Percentiles rank a stretch among this genome's conserved stretches.
Evolutionary conservation across 177 flowering plant genomes (phyloP).

Genomic region (Tripterygium wilfordii): DNA sequence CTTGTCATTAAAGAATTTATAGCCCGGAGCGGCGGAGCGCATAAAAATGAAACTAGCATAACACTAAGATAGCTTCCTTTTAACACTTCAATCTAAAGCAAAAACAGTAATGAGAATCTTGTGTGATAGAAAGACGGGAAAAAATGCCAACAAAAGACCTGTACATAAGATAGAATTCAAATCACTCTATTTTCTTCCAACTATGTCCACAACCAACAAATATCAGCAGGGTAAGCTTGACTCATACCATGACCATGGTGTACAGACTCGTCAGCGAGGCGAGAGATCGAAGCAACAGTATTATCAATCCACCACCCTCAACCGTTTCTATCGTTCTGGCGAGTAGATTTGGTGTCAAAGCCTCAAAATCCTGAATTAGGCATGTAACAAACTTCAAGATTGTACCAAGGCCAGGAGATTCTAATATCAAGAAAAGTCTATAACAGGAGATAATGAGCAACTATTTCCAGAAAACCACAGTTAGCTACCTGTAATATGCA

Average conservation of each 20-base stretch:
- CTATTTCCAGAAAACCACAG: background rate
- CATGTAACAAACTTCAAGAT: background rate
- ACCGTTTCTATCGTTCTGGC: constrained; percentile 98
- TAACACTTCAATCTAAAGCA: too few species aligned
- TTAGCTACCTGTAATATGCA: constrained; percentile 80
- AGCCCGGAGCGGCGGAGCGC: too few species aligned
- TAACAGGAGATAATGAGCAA: background rate
- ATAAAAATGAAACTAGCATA: too few species aligned
- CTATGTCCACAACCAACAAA: background rate
- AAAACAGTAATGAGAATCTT: too few species aligned
- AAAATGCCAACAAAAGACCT: too few species aligned
- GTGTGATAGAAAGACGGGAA: too few species aligned
- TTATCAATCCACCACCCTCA: constrained; percentile 89
- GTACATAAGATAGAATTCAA: too few species aligned
- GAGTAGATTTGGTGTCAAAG: constrained; percentile 91
- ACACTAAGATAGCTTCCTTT: too few species aligned
- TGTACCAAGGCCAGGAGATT: too few species aligned
- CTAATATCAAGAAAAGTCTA: constrained; percentile 2
- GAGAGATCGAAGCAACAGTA: constrained; percentile 75
- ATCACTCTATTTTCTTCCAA: too few species aligned
- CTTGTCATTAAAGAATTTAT: too few species aligned
- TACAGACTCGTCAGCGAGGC: constrained; percentile 81
- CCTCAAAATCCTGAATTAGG: constrained; percentile 94
- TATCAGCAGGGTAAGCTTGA: background rate
- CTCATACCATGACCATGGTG: constrained; percentile 94